These are phyloP conservation scores for Paracorniculantispora psalliotae DNA, from an alignment of 2,329 filamentous ascomycete genomes.

Conservation along the genomic window DNA sequence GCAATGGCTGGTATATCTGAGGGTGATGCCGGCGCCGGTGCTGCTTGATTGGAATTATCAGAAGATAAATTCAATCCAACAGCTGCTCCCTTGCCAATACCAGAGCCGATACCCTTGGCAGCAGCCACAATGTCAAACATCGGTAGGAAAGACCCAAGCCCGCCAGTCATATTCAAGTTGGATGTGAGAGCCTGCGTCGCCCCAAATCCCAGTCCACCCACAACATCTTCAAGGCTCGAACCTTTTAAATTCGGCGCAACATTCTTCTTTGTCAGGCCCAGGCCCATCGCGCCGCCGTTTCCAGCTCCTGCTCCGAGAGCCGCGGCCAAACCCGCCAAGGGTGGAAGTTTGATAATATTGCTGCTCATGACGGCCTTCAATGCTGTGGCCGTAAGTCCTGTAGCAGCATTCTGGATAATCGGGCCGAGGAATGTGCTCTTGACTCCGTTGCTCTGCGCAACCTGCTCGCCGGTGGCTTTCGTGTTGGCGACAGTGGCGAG, in stretches of 20 bases:
- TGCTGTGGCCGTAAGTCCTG: constrained; percentile 24
- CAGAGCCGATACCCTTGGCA: constrained; percentile 1
- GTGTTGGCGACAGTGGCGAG: constrained; percentile 16
- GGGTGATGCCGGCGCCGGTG: neutral
- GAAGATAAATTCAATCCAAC: constrained; percentile 3
- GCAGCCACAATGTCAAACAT: constrained; percentile 7
- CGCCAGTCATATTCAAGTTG: constrained; percentile 20
- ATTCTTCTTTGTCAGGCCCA: constrained; percentile 18
- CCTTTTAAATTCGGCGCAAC: constrained; percentile 18
- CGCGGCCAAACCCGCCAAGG: constrained; percentile 16
- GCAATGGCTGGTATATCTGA: constrained; percentile 9
- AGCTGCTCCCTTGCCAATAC: constrained; percentile 9
- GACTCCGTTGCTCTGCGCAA: constrained; percentile 25
- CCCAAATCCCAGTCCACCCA: constrained; percentile 25
- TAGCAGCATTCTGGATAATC: constrained; percentile 24
- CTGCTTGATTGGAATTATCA: neutral
- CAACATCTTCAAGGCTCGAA: constrained; percentile 18
- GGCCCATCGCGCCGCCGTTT: constrained; percentile 20
- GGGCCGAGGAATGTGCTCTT: constrained; percentile 26
- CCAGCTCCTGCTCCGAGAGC: constrained; percentile 21
- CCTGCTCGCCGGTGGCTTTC: constrained; percentile 17
- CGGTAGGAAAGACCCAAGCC: constrained; percentile 11
- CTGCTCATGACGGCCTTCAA: constrained; percentile 22
- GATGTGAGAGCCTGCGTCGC: constrained; percentile 22
- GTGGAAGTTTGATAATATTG: constrained; percentile 16